A percentile compares a stretch with the other conserved stretches of the same genome.
Conservation (phyloP, 495 filamentous ascomycete genomes). For the Trichoderma parareesei region DNA sequence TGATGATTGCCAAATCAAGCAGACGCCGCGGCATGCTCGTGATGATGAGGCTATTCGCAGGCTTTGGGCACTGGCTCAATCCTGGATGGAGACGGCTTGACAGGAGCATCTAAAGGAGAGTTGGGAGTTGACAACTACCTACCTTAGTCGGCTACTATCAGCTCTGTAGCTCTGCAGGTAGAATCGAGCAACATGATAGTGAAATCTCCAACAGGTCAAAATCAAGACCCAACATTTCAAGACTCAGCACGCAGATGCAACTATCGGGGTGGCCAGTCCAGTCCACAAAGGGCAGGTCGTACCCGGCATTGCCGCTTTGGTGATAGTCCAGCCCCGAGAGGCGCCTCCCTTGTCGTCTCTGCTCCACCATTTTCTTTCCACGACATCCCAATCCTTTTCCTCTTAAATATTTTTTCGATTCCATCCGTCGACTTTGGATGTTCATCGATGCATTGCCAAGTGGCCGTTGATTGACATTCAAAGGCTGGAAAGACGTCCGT, state of each 20-base stretch:
- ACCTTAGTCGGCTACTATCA: background rate
- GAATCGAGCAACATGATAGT: too few relatives aligned
- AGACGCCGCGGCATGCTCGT: background rate
- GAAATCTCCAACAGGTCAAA: too few relatives aligned
- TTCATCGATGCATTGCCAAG: too few relatives aligned
- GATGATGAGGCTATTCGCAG: background rate
- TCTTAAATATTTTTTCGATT: background rate
- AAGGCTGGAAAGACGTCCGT: background rate
- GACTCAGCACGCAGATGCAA: background rate
- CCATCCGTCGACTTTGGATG: background rate
- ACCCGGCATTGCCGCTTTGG: background rate
- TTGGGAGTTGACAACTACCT: background rate
- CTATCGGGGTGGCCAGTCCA: constrained; percentile 1
- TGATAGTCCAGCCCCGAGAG: background rate
- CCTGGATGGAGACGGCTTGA: background rate
- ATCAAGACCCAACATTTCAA: too few relatives aligned
- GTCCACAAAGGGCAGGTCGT: background rate
- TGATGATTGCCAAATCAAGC: constrained; percentile 5
- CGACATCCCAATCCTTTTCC: background rate
- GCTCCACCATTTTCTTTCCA: background rate
- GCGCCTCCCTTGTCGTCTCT: background rate
- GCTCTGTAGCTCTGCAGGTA: background rate
- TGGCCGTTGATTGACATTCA: background rate
- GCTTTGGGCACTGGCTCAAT: constrained; percentile 6
- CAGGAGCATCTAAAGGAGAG: background rate